Evolutionary conservation across 1,284 basidiomycete species (phyloP).

Genomic region (Puccinia novopanici): DNA sequence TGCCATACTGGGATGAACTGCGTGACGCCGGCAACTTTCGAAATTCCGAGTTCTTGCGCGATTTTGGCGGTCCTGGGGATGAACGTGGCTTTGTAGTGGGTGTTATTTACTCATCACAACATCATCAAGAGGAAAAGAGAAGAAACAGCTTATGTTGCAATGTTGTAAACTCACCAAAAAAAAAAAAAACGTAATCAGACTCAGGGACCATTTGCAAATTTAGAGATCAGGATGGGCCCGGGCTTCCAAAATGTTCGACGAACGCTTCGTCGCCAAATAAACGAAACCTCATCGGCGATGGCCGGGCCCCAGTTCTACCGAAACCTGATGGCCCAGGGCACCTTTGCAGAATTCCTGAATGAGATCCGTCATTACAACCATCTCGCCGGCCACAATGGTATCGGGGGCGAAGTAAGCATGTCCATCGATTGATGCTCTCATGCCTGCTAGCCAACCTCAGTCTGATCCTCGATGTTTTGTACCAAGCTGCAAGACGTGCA

Average conservation of each 20-base stretch:
- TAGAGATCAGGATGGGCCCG: constrained; percentile 23
- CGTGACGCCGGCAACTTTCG: constrained; percentile 45
- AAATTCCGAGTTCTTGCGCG: constrained; percentile 30
- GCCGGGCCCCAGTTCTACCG: constrained; percentile 28
- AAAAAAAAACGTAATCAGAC: constrained; percentile 3
- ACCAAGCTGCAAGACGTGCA: constrained; percentile 35
- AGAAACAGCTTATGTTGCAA: no score
- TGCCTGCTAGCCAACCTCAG: neutral
- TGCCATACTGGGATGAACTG: constrained; percentile 49
- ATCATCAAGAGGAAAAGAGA: neutral
- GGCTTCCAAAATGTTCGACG: constrained; percentile 17
- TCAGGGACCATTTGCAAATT: constrained; percentile 30
- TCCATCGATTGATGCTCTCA: neutral
- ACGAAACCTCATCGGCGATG: constrained; percentile 46
- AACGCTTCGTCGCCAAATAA: constrained; percentile 22
- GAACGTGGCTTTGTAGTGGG: constrained; percentile 24
- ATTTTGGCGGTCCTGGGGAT: constrained; percentile 45
- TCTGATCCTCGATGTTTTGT: neutral
- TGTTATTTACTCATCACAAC: neutral
- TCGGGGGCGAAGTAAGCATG: constrained; percentile 31
- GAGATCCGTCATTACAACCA: constrained; percentile 24
- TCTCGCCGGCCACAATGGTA: constrained; percentile 29
- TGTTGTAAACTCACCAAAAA: neutral
- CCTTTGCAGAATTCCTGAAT: constrained; percentile 28
- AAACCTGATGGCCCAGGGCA: constrained; percentile 17